Evolutionary conservation across 208 protist species (phyloP).

Genomic region (Phytomonas francai): DNA sequence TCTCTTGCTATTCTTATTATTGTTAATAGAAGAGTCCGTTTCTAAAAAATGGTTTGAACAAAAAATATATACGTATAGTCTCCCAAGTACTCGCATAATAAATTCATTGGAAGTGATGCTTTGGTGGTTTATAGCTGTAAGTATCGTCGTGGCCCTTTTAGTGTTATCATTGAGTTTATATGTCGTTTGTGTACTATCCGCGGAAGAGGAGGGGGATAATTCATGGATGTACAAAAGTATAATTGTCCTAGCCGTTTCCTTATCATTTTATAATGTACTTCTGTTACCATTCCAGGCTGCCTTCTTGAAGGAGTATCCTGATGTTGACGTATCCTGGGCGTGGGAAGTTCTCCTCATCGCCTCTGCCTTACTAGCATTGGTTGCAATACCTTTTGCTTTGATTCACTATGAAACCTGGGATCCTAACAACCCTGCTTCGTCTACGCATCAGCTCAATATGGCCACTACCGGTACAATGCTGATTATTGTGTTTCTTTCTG

Average conservation of each 20-base stretch:
- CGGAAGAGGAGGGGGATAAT: slow-evolving; percentile 59
- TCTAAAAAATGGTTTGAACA: not conserved
- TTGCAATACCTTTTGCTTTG: slow-evolving; percentile 81
- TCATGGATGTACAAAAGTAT: slow-evolving; percentile 40
- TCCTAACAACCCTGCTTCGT: slow-evolving; percentile 21
- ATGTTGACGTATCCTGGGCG: slow-evolving; percentile 12
- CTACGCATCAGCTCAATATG: slow-evolving; percentile 16
- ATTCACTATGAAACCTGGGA: slow-evolving; percentile 86
- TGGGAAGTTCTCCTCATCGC: slow-evolving; percentile 20
- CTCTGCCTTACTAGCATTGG: slow-evolving; percentile 28
- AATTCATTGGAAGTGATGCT: slow-evolving; percentile 11
- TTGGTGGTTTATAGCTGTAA: slow-evolving; percentile 44
- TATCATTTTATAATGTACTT: slow-evolving; percentile 67
- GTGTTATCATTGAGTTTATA: slow-evolving; percentile 41
- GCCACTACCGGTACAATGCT: slow-evolving; percentile 5
- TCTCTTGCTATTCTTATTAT: slow-evolving; percentile 13
- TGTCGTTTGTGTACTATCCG: slow-evolving; percentile 35
- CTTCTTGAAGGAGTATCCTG: slow-evolving; percentile 23
- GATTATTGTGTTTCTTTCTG: not conserved
- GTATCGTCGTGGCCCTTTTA: slow-evolving; percentile 39
- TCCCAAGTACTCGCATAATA: slow-evolving; percentile 2
- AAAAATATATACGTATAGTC: not conserved
- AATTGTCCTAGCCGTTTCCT: slow-evolving; percentile 29
- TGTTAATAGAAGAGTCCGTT: not conserved
- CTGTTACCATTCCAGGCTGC: slow-evolving; percentile 91